Conservation (phyloP, 805 yeast genomes). For the Lipomyces sp. region DNA sequence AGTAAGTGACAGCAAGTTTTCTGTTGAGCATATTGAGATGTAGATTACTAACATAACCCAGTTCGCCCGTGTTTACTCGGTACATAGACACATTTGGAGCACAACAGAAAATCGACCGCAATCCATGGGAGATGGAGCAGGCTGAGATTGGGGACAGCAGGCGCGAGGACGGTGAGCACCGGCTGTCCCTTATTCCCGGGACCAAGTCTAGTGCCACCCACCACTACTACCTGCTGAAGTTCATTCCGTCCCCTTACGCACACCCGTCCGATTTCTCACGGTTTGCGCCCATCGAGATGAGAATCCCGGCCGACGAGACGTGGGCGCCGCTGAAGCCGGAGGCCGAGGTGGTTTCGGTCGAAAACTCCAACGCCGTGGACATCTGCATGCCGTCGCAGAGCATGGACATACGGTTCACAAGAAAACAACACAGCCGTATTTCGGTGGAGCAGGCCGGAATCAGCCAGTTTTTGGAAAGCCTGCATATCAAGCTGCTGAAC, state of each 20-base stretch:
- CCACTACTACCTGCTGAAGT: conserved; percentile 8
- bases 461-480: conserved; percentile 6
- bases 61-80: conserved; percentile 14
- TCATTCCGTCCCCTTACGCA: conserved; percentile 20
- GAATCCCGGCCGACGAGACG: conserved; percentile 5
- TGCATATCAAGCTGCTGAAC: conserved; percentile 3
- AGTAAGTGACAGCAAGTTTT: neutral
- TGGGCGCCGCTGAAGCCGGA: neutral
- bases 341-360: neutral
- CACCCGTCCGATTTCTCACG: conserved; percentile 12
- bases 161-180: too few relatives aligned
- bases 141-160: neutral
- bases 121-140: neutral
- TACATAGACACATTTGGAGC: conserved; percentile 12
- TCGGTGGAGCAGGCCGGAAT: conserved; percentile 3
- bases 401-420: conserved; percentile 15
- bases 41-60: neutral
- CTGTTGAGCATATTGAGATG: neutral
- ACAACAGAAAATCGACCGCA: neutral
- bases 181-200: neutral
- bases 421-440: conserved; percentile 2
- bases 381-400: conserved; percentile 15
- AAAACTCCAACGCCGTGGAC: conserved; percentile 7
- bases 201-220: neutral
- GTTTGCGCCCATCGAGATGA: conserved; percentile 14